Evolutionary conservation across 108 stramenopile species (phyloP), one percentile per base, ranked within the genome.

Genomic region (Discostella stelligeroides): DNA sequence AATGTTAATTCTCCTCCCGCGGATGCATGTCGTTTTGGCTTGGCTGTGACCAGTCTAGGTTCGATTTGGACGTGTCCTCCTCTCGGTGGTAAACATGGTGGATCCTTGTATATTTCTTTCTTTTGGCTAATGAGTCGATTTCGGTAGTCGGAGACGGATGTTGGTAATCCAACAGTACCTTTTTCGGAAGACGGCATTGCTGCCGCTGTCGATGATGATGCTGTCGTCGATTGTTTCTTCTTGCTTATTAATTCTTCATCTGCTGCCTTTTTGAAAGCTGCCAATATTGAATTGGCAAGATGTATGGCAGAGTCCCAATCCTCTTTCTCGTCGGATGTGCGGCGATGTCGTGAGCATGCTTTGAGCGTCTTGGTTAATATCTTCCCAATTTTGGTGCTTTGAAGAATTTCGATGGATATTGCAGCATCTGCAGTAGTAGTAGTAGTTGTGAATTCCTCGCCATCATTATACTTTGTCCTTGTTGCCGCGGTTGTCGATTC

Each of bases 21-120:
- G 40, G 69, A 73, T 5, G 77, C 68, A 53, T 89, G 58, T 1
- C 86, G 73, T 60, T 73, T 85, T 6, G 90, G 90, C 11, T 7
- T 0, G 5, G 51, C 41, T 5, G 66, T 12, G 11, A 65, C 84
- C 5, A 18, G 47, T 8, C 67, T 62, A 7, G 54, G 9, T 53
- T 87, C 82, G 28, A 94, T 63, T 1, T 25, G 48, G 15, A 90
- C 53, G 15, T 43, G 39, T 7, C 48, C 48, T 0, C 49, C 21
- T 2, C 54, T 12, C 15, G 93, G 93, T n/a, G 93, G 93, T 17
- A 87, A 29, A 0, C 60, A 84, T 0, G 93, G 93, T 15, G 93
- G 93, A 76, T 94, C 76, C 61, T 94, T 94, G 86, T 90, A 94
- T 28, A 94, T 60, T 39, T 94, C 89, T 50, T 91, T 91, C 56